Percentiles rank a stretch among this genome's conserved stretches.
Conservation (phyloP, 805 yeast genomes). For the Pichia kluyveri region DNA sequence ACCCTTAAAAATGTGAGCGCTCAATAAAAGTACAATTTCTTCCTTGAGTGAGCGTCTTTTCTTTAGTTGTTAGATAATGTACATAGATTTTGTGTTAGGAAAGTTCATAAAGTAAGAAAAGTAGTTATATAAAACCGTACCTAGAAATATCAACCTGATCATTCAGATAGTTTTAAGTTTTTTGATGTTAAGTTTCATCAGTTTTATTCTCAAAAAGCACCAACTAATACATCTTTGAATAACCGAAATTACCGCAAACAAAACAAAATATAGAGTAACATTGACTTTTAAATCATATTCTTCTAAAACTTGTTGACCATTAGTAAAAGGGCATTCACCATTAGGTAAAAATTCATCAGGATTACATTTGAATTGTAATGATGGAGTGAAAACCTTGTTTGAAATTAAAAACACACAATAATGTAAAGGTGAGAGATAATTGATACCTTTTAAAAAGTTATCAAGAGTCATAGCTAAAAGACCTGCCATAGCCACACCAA, state of each 20-base stretch:
- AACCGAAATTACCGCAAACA: conserved; percentile 31
- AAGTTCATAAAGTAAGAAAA: too few relatives aligned
- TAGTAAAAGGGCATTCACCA: conserved; percentile 37
- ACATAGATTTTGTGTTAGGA: too few relatives aligned
- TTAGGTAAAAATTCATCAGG: conserved; percentile 19
- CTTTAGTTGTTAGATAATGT: too few relatives aligned
- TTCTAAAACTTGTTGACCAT: conserved; percentile 50
- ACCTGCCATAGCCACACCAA: conserved; percentile 81
- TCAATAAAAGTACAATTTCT: too few relatives aligned
- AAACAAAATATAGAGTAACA: conserved; percentile 29
- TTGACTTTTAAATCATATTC: conserved; percentile 36
- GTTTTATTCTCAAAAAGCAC: conserved; percentile 16
- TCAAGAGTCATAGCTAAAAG: conserved; percentile 74
- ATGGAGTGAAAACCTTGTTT: conserved; percentile 47
- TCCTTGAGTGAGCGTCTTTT: too few relatives aligned
- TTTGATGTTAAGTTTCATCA: conserved; percentile 15
- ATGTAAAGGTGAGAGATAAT: conserved; percentile 70
- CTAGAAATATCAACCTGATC: too few relatives aligned
- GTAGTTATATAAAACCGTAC: too few relatives aligned
- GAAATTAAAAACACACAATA: conserved; percentile 56
- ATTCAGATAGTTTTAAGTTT: not conserved
- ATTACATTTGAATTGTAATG: conserved; percentile 42
- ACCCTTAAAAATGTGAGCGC: too few relatives aligned
- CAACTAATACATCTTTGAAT: conserved; percentile 34
- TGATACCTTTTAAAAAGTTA: conserved; percentile 55